Evolutionary conservation across 2,329 filamentous ascomycete genomes (phyloP).

Genomic region (Cladosporium velox): DNA sequence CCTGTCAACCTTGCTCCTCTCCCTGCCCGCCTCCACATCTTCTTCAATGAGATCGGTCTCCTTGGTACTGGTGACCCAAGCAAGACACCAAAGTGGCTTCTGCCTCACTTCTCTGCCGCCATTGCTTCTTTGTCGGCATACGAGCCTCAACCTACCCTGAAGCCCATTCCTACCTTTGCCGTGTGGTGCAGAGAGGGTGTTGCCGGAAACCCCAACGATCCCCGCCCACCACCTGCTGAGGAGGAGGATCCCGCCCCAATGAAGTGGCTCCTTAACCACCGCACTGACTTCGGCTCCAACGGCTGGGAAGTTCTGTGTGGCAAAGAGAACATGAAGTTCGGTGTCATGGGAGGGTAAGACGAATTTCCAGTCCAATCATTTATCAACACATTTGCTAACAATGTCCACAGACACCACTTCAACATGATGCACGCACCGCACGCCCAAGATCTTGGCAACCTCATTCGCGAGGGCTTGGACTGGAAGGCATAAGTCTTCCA

Average conservation of each 20-base stretch:
- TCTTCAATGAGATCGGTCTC: conserved; percentile 72
- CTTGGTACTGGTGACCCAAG: conserved; percentile 62
- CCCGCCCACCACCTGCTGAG: conserved; percentile 64
- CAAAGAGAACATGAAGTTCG: conserved; percentile 61
- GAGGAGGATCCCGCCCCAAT: conserved; percentile 56
- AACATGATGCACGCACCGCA: conserved; percentile 70
- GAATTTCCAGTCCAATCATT: not conserved
- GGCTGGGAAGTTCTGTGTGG: conserved; percentile 69
- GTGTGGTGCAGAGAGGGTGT: conserved; percentile 76
- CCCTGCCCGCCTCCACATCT: conserved; percentile 63
- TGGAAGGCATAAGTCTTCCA: conserved; percentile 27
- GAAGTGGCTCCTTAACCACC: conserved; percentile 71
- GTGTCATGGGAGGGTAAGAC: conserved; percentile 62
- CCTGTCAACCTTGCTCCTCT: conserved; percentile 55
- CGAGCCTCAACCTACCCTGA: conserved; percentile 63
- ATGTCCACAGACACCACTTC: conserved; percentile 38
- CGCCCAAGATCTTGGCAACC: conserved; percentile 40
- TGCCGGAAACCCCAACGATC: conserved; percentile 66
- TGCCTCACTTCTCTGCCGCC: conserved; percentile 71
- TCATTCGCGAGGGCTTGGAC: conserved; percentile 47
- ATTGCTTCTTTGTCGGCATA: conserved; percentile 70
- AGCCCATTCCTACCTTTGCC: conserved; percentile 62
- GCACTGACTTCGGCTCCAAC: conserved; percentile 70
- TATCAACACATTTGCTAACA: conserved; percentile 11
- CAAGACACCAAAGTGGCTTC: conserved; percentile 71